Evolutionary conservation across 129 eudicot genomes (phyloP), one percentile per base, ranked within the genome.

Genomic region (Dittrichia graveolens): DNA sequence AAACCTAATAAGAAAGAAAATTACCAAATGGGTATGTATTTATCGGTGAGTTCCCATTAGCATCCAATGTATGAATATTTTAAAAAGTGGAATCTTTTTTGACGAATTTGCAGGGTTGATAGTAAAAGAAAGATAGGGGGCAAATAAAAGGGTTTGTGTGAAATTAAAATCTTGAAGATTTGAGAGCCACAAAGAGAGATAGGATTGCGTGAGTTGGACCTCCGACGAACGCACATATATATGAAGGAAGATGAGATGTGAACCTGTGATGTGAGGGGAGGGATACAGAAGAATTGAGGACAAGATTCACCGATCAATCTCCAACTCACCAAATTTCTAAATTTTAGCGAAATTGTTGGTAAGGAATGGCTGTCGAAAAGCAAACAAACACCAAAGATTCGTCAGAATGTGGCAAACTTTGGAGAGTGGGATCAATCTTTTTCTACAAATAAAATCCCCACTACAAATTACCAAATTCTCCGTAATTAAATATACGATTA

Each of bases 141-240:
- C 42, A 24, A 24, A 24, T 24, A 69, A 50, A 75, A 59, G 52
- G 74, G 83, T 72, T 39, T 35, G 77, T 42, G 12, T 70, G 66
- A 43, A 65, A 68, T 69, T 37, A n/a, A 65, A 69, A 41, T 72
- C 48, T 38, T 61, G 41, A 74, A 75, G 59, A 75, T 65, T 62
- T 79, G 69, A 75, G 82, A 79, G 74, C 87, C 87, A 83, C 82
- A 72, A 71, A 67, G 79, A 52, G 58, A 40, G 65, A 49, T 11
- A 50, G 64, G 19, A 60, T 50, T 75, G 67, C 73, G 10, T 35
- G 76, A 57, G 54, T 39, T 78, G 69, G 82, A 70, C 8, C 18
- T 48, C 49, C 44, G 11, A 24, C 18, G 41, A 64, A 44, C 38
- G 9, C 42, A 69, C 14, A 71, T 4, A 50, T 56, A 58, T 66